These are phyloP conservation scores for Corylus heterophylla DNA, from an alignment of 306 rosid species.

Conservation along the genomic window DNA sequence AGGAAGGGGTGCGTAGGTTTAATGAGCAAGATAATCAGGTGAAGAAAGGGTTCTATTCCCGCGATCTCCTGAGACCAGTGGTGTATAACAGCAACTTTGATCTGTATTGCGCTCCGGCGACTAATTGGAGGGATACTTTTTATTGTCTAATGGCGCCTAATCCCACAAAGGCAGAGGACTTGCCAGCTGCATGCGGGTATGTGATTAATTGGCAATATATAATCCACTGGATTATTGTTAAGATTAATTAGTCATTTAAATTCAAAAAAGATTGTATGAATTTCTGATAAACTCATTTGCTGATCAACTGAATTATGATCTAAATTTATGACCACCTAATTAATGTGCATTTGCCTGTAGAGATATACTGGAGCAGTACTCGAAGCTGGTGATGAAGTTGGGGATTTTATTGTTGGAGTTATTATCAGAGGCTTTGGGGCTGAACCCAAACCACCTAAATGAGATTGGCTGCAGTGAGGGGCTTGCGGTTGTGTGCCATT, in stretches of 20 bases:
- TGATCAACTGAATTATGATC: too few species aligned
- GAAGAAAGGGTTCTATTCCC: constrained; percentile 34
- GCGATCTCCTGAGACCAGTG: constrained; percentile 21
- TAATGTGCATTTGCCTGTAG: background rate
- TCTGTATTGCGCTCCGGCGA: constrained; percentile 10
- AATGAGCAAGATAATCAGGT: constrained; percentile 35
- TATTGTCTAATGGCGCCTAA: background rate
- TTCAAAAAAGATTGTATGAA: too few species aligned
- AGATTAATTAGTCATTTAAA: too few species aligned
- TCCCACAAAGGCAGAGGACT: constrained; percentile 23
- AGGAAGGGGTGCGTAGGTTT: constrained; percentile 35
- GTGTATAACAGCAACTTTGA: constrained; percentile 37
- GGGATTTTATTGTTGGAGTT: constrained; percentile 7
- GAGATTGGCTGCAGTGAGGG: constrained; percentile 5
- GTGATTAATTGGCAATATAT: background rate
- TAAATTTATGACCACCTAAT: background rate
- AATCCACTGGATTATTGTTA: background rate
- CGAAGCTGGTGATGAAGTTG: constrained; percentile 17
- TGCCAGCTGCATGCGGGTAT: constrained; percentile 27
- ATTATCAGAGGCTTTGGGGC: constrained; percentile 9
- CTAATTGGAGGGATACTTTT: constrained; percentile 35
- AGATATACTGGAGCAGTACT: constrained; percentile 15
- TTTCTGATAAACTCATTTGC: too few species aligned
- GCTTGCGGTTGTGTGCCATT: background rate
- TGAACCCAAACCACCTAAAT: background rate